These are phyloP conservation scores for Clonostachys byssicola DNA, from an alignment of 2,329 filamentous ascomycete genomes.

Conservation along the genomic window DNA sequence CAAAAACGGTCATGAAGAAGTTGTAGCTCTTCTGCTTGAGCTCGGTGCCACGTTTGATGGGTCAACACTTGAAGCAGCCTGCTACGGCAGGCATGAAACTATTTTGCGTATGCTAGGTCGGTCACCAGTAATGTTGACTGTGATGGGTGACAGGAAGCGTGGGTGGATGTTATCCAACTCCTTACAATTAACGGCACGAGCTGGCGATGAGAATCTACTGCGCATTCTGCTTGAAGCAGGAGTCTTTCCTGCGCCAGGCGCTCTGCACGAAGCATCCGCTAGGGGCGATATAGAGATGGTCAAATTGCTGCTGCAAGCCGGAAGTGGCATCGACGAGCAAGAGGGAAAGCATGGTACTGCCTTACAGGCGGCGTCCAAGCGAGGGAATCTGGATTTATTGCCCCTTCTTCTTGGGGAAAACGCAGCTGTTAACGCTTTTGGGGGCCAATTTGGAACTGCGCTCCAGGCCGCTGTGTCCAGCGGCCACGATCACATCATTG, in stretches of 20 bases:
- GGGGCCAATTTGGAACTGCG: background rate
- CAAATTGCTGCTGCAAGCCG: background rate
- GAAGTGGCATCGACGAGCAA: background rate
- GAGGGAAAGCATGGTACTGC: background rate
- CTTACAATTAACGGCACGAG: background rate
- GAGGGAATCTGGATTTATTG: background rate
- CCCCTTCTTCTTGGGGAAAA: background rate
- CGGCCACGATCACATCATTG: background rate
- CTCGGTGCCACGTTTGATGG: background rate
- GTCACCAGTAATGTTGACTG: background rate
- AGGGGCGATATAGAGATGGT: background rate
- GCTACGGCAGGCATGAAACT: background rate
- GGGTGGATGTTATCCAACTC: background rate
- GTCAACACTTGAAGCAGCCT: no score
- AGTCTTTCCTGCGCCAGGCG: background rate
- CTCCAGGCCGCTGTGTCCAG: background rate
- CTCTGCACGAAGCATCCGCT: background rate
- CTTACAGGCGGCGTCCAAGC: no score
- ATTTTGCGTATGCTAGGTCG: background rate
- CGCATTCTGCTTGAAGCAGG: background rate
- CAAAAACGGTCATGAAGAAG: background rate
- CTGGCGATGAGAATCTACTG: no score
- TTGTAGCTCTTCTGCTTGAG: background rate
- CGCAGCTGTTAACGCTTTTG: background rate
- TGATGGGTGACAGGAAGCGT: background rate